phyloP scores from a whole-genome alignment of 768 basidiomycete species.

The Suillus alpinus region DNA sequence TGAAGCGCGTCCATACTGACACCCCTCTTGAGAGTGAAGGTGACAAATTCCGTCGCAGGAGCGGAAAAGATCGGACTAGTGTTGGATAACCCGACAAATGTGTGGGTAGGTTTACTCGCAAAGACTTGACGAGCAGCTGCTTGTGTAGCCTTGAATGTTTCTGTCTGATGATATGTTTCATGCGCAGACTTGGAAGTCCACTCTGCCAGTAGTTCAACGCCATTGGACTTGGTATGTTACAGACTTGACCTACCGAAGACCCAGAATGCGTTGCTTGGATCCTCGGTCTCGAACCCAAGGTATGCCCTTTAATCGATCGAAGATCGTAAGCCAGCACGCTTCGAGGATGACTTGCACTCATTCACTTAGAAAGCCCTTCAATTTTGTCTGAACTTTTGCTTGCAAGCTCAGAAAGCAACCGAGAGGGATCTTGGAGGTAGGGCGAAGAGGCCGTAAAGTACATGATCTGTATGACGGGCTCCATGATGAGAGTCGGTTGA shows the following conservation, averaged over 20 bases:
- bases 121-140: conserved; percentile 14
- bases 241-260: conserved; percentile 17
- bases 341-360: conserved; percentile 1
- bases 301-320: conserved; percentile 23
- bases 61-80: conserved; percentile 18
- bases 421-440: conserved; percentile 15
- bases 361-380: conserved; percentile 20
- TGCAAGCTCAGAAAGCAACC: conserved; percentile 12
- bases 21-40: conserved; percentile 28
- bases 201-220: conserved; percentile 11
- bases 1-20: conserved; percentile 16
- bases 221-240: conserved; percentile 2
- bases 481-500: conserved; percentile 16
- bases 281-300: conserved; percentile 28
- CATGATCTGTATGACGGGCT: conserved; percentile 23
- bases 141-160: conserved; percentile 5
- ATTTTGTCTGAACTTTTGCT: conserved; percentile 11
- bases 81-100: conserved; percentile 23
- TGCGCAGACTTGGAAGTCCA: conserved; percentile 23
- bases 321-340: neutral
- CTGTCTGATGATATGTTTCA: conserved; percentile 12
- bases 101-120: conserved; percentile 14
- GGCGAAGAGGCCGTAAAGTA: conserved; percentile 22
- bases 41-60: conserved; percentile 33
- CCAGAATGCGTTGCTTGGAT: conserved; percentile 23